phyloP scores from a whole-genome alignment of 2,329 filamentous ascomycete species.

The Pseudocercospora crystallina region DNA sequence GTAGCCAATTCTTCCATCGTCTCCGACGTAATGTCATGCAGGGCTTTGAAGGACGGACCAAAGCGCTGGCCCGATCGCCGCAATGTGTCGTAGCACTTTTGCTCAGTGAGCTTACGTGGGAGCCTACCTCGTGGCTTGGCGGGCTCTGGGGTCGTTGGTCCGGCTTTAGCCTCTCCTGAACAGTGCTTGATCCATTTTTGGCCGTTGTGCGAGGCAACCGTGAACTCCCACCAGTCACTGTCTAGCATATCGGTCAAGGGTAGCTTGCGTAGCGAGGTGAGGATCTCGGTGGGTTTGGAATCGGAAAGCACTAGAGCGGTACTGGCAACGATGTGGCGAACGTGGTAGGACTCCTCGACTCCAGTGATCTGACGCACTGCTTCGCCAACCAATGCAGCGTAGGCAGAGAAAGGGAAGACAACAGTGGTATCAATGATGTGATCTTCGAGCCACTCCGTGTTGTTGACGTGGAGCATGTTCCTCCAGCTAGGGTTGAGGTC shows the following conservation, averaged over 20 bases:
- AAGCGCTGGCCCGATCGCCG: background rate
- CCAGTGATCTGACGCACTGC: slow-evolving; percentile 7
- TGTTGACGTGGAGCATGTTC: slow-evolving; percentile 27
- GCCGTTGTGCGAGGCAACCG: slow-evolving; percentile 3
- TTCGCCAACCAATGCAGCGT: slow-evolving; percentile 14
- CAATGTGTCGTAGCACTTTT: background rate
- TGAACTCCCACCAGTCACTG: slow-evolving; percentile 7
- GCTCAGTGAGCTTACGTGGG: background rate
- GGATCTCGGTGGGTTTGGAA: background rate
- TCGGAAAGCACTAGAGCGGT: background rate
- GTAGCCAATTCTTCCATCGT: background rate
- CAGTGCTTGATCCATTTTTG: slow-evolving; percentile 8
- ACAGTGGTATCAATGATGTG: slow-evolving; percentile 23
- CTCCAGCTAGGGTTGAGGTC: slow-evolving; percentile 23
- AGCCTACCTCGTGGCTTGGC: no score
- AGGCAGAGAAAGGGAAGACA: slow-evolving; percentile 18
- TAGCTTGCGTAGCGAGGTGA: slow-evolving; percentile 1
- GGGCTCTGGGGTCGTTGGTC: no score
- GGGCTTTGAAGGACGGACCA: background rate
- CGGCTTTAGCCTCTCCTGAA: background rate
- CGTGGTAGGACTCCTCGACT: background rate
- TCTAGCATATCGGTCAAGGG: background rate
- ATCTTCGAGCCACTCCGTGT: slow-evolving; percentile 35
- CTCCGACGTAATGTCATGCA: background rate
- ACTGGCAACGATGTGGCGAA: background rate